Evolutionary conservation across 805 yeast species (phyloP).

Genomic region (Sporopachydermia lactativora): DNA sequence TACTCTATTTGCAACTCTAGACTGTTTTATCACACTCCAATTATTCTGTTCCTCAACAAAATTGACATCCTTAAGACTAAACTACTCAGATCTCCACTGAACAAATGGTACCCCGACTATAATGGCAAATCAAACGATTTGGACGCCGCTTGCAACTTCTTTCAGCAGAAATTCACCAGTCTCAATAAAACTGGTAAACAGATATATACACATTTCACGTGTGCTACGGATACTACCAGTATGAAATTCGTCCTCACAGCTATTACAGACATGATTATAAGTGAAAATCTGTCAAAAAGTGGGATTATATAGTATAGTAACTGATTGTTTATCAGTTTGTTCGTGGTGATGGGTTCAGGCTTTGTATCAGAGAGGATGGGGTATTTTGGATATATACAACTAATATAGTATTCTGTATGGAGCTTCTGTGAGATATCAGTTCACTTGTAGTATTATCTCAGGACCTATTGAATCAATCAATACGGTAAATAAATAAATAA

Average conservation of each 20-base stretch:
- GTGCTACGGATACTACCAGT: conserved; percentile 85
- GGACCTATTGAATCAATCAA: too few species aligned
- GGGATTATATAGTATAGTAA: conserved; percentile 54
- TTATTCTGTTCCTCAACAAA: conserved; percentile 81
- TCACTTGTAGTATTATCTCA: too few species aligned
- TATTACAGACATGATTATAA: conserved; percentile 82
- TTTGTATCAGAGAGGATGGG: too few species aligned
- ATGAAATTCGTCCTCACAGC: conserved; percentile 89
- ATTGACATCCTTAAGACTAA: conserved; percentile 70
- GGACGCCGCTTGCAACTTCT: conserved; percentile 54
- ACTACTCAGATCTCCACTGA: conserved; percentile 48
- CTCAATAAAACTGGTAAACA: conserved; percentile 55
- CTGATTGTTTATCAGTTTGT: not conserved
- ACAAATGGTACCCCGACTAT: conserved; percentile 66
- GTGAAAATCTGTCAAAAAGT: conserved; percentile 63
- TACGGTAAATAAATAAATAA: too few species aligned
- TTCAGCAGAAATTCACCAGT: conserved; percentile 51
- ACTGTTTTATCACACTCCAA: conserved; percentile 79
- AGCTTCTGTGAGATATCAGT: too few species aligned
- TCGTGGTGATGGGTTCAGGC: not conserved
- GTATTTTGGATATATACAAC: too few species aligned
- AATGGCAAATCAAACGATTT: conserved; percentile 49
- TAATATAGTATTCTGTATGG: too few species aligned
- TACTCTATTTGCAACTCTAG: conserved; percentile 70
- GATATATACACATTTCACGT: conserved; percentile 83